phyloP scores from a whole-genome alignment of 2,329 filamentous ascomycete genomes.

The Talaromyces sp. region DNA sequence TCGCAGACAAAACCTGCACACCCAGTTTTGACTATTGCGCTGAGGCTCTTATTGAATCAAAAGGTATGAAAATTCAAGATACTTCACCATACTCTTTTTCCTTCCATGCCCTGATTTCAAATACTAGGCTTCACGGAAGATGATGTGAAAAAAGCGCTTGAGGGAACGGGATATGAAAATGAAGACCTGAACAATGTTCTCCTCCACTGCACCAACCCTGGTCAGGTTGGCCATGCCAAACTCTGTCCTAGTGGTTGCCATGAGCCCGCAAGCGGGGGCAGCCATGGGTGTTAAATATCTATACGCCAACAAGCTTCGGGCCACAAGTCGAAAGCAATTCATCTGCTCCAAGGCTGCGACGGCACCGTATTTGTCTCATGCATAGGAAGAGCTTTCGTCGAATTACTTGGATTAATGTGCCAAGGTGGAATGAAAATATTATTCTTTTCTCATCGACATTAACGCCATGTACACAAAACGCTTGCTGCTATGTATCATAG shows the following conservation, averaged over 20 bases:
- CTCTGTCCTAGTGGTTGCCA: conserved; percentile 24
- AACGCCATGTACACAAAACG: not conserved
- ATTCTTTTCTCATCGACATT: not conserved
- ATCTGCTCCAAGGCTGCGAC: not conserved
- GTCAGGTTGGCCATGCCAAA: conserved; percentile 27
- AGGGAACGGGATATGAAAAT: conserved; percentile 22
- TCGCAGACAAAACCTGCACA: conserved; percentile 25
- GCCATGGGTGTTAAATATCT: conserved; percentile 15
- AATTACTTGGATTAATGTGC: not conserved
- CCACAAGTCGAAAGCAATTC: not conserved
- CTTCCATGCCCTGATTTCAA: not conserved
- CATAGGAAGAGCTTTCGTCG: not conserved
- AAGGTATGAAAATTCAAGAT: conserved; percentile 17
- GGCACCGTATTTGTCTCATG: not conserved
- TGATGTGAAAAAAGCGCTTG: conserved; percentile 14
- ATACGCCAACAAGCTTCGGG: not conserved
- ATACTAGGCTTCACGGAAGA: not conserved
- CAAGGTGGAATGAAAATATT: not conserved
- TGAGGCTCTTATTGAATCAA: conserved; percentile 21
- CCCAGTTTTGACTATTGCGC: conserved; percentile 33
- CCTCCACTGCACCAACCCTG: conserved; percentile 31
- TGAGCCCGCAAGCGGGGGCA: conserved; percentile 22
- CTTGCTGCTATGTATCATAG: not conserved
- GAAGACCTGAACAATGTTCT: conserved; percentile 24
- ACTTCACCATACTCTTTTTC: not conserved